A percentile compares a stretch with the other conserved stretches of the same genome.
These are phyloP conservation scores for Trypanosoma caninum DNA, from an alignment of 208 protist species.

Conservation along the genomic window DNA sequence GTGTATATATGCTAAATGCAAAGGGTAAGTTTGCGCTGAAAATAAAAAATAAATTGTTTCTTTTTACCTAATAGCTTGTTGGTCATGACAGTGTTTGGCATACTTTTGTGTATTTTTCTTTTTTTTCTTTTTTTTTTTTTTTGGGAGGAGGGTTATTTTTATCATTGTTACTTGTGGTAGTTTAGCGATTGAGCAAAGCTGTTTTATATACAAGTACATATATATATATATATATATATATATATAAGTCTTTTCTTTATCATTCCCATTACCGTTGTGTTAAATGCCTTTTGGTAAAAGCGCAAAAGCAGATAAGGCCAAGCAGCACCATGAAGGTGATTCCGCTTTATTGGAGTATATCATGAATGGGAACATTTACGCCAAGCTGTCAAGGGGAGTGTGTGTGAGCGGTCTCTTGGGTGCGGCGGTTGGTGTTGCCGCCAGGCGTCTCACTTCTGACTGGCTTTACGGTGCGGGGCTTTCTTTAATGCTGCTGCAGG, in stretches of 20 bases:
- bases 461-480: conserved; percentile 57
- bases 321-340: neutral
- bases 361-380: neutral
- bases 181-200: neutral
- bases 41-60: too few species aligned
- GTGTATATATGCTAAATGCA: too few species aligned
- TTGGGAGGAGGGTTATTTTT: neutral
- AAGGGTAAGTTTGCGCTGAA: too few species aligned
- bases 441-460: conserved; percentile 47
- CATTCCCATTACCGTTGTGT: too few species aligned
- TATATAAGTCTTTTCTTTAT: too few species aligned
- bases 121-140: neutral
- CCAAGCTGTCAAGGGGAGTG: conserved; percentile 25
- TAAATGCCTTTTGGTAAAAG: too few species aligned
- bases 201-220: neutral
- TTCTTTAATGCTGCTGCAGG: conserved; percentile 50
- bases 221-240: too few species aligned
- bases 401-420: conserved; percentile 49
- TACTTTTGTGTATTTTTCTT: neutral
- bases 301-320: too few species aligned
- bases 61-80: too few species aligned
- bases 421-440: conserved; percentile 38
- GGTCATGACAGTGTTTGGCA: too few species aligned
- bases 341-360: neutral
- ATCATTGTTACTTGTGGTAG: neutral